phyloP scores from a whole-genome alignment of 169 alveolate genomes.

The Eimeria tenella region DNA sequence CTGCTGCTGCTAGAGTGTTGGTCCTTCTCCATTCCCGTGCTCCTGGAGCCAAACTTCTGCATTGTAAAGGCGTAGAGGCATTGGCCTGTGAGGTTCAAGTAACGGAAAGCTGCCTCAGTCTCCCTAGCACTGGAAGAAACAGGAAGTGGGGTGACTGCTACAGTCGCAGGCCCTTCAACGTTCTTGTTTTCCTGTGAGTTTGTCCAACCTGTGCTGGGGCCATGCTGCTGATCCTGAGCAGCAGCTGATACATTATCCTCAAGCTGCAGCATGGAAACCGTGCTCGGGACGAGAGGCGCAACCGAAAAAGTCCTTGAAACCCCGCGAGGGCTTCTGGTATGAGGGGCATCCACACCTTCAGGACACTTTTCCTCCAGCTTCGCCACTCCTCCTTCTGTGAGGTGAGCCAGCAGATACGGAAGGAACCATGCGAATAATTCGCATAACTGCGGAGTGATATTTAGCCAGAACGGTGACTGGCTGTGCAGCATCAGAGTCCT shows the following conservation, averaged over 20 bases:
- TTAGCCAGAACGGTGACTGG: conserved; percentile 86
- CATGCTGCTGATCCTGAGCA: neutral
- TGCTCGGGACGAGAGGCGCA: neutral
- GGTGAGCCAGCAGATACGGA: conserved; percentile 86
- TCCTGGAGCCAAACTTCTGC: neutral
- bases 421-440: conserved; percentile 87
- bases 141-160: neutral
- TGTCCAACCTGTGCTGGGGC: conserved; percentile 3
- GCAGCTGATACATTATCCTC: neutral
- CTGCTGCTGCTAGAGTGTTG: neutral
- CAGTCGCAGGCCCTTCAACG: conserved; percentile 13
- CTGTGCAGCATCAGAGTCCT: conserved; percentile 85
- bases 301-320: neutral
- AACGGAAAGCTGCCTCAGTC: conserved; percentile 75
- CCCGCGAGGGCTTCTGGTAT: neutral
- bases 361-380: neutral
- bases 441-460: conserved; percentile 90
- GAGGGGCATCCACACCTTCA: neutral
- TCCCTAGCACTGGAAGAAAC: conserved; percentile 38
- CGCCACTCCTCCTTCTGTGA: conserved; percentile 77
- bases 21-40: neutral
- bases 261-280: neutral
- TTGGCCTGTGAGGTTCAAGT: conserved; percentile 69
- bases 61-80: conserved; percentile 77
- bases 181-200: neutral